Base-by-base conservation (phyloP, 1,139 yeast genomes). In the Saccharomyces hybrid region DNA sequence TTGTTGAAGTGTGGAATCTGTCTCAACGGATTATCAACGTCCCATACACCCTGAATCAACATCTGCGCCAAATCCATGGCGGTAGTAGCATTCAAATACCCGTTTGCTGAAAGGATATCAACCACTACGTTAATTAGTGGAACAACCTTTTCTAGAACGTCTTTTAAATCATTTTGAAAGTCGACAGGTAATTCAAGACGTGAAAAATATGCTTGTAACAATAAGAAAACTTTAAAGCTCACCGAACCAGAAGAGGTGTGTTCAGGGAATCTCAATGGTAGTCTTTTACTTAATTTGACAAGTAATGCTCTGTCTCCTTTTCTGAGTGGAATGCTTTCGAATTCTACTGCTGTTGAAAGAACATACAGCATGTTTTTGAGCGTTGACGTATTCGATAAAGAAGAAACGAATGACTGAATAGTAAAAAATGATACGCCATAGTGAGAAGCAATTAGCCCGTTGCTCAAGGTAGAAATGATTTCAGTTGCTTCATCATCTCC, bases 11-110 rank as follows among this genome's bases (percentile, higher is more conserved):
- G 78, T 0, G 99, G 99, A 46, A 93, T 75, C 70, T 95, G 99
- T 61, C 80, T 82, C 65, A 95, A 75, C 0, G 95, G 87, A 52
- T 81, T 80, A 55, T 88, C 97, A 27, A 82, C 76, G 61, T 83
- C 88, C 96, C 97, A 90, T 28, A 87, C 73, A 0, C 86, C 95
- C 69, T 93, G 99, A 0, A 86, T 82, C 9, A 89, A 73, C 96
- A 90, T 88, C 66, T 93, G 99, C 1, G 88, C 80, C 55, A 91
- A 68, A 67, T 93, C 98, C 87, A 93, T 88, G 0, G 90, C 95
- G 53, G 79, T 78, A 60, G 89, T 76, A 0, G 96, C 90, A 67
- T 83, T 87, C 64, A 91, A 71, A 59, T 78, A 76, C 0, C 98
- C 97, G 56, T 88, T 91, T 59, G 91, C 82, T 0, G 96, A 83